Percentiles rank a stretch among this genome's conserved stretches.
phyloP scores from a whole-genome alignment of 331 rosid genomes.

The Acacia pycnantha region DNA sequence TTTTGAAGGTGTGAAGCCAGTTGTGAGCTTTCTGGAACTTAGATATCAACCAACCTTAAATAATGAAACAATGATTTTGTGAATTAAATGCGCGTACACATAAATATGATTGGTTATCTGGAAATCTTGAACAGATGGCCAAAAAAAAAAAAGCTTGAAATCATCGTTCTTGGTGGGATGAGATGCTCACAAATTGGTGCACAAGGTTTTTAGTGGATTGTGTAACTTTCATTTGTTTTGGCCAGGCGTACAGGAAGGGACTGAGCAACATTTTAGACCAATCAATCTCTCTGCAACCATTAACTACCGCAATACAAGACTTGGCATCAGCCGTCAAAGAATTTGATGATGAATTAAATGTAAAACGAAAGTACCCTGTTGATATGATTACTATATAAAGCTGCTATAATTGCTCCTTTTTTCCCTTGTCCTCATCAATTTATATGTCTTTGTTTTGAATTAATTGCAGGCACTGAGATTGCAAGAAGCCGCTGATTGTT shows the following conservation, averaged over 20 bases:
- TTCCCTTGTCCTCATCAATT: neutral
- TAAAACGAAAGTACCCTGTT: slow-evolving; percentile 20
- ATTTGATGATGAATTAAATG: slow-evolving; percentile 61
- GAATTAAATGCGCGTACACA: neutral
- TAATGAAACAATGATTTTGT: neutral
- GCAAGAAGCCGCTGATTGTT: slow-evolving; percentile 39
- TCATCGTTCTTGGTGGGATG: neutral
- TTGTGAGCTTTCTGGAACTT: neutral
- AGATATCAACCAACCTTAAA: neutral
- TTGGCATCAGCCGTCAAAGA: slow-evolving; percentile 66
- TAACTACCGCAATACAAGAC: slow-evolving; percentile 61
- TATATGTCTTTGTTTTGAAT: slow-evolving; percentile 20
- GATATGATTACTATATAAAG: neutral
- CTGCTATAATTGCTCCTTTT: slow-evolving; percentile 4
- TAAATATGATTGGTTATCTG: neutral
- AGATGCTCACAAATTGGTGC: neutral
- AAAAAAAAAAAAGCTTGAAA: neutral
- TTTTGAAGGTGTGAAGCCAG: neutral
- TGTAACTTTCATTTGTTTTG: slow-evolving; percentile 25
- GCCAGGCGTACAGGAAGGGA: slow-evolving; percentile 52
- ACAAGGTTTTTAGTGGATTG: neutral
- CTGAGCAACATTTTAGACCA: slow-evolving; percentile 54
- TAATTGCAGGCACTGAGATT: slow-evolving; percentile 45
- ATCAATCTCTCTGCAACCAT: slow-evolving; percentile 48
- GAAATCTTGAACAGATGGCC: neutral